Evolutionary conservation across 2,329 filamentous ascomycete genomes (phyloP).

Genomic region (Ophiocordyceps camponoti-floridani): DNA sequence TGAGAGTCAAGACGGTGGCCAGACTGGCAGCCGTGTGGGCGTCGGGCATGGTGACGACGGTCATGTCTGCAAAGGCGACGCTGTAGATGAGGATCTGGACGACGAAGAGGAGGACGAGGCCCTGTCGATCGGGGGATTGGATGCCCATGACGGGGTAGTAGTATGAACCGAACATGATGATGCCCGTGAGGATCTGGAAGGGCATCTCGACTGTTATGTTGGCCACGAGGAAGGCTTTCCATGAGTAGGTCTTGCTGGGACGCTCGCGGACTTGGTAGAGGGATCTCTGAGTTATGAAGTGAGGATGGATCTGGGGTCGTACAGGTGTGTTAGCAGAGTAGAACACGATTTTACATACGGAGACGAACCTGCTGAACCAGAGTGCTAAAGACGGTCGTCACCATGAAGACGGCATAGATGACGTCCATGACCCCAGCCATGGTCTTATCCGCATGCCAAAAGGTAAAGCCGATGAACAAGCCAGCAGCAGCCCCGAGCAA

Average conservation of each 20-base stretch:
- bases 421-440: slow-evolving; percentile 27
- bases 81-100: slow-evolving; percentile 54
- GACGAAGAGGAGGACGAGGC: slow-evolving; percentile 45
- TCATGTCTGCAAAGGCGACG: slow-evolving; percentile 55
- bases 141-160: slow-evolving; percentile 46
- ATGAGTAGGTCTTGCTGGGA: slow-evolving; percentile 57
- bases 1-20: slow-evolving; percentile 38
- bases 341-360: too few species aligned
- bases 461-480: slow-evolving; percentile 70
- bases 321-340: too few species aligned
- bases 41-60: slow-evolving; percentile 50
- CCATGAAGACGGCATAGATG: slow-evolving; percentile 73
- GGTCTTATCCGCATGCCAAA: slow-evolving; percentile 52
- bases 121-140: slow-evolving; percentile 36
- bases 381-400: slow-evolving; percentile 66
- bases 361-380: slow-evolving; percentile 45
- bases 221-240: slow-evolving; percentile 54
- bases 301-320: slow-evolving; percentile 43
- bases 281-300: slow-evolving; percentile 55
- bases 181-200: slow-evolving; percentile 46
- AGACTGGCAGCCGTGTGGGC: slow-evolving; percentile 50
- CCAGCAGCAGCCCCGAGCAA: slow-evolving; percentile 45
- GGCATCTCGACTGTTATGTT: slow-evolving; percentile 58
- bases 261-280: slow-evolving; percentile 65
- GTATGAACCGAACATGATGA: slow-evolving; percentile 46